A percentile compares a stretch with the other conserved stretches of the same genome.
Evolutionary conservation across 2,329 filamentous ascomycete species (phyloP).

Genomic region (Hymenoscyphus scutula): DNA sequence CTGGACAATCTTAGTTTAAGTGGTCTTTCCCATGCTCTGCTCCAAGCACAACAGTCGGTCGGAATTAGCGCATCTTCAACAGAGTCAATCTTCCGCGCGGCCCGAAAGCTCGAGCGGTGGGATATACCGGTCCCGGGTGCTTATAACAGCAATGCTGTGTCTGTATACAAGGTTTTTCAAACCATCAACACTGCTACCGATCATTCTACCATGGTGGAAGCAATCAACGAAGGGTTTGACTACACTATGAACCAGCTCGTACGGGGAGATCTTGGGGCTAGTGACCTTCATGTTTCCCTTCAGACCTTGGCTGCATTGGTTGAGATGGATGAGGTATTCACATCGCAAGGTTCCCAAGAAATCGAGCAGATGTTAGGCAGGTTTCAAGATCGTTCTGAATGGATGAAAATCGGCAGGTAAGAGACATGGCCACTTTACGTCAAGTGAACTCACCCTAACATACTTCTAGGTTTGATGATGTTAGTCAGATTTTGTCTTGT

Average conservation of each 20-base stretch:
- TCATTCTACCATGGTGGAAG: conserved; percentile 49
- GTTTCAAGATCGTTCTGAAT: conserved; percentile 65
- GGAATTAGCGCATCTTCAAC: conserved; percentile 57
- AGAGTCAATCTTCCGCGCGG: conserved; percentile 74
- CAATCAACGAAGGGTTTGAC: conserved; percentile 62
- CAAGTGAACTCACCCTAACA: conserved; percentile 19
- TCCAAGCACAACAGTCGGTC: conserved; percentile 63
- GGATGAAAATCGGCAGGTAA: conserved; percentile 82
- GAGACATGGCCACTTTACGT: conserved; percentile 31
- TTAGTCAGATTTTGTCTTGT: conserved; percentile 77
- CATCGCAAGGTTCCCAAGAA: conserved; percentile 56
- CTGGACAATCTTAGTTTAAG: conserved; percentile 79
- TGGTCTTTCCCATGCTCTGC: conserved; percentile 77
- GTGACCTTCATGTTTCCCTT: conserved; percentile 53
- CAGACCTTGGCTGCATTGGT: conserved; percentile 69
- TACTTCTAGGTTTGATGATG: conserved; percentile 64
- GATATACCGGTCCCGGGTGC: conserved; percentile 73
- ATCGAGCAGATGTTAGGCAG: conserved; percentile 59
- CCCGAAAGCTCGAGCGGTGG: conserved; percentile 85
- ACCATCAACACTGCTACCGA: conserved; percentile 67
- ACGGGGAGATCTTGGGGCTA: conserved; percentile 48
- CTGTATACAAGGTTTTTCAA: conserved; percentile 79
- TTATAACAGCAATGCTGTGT: conserved; percentile 62
- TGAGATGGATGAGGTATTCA: conserved; percentile 77
- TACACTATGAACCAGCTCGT: conserved; percentile 59